Evolutionary conservation across 106 monocot species (phyloP), one percentile per base, ranked within the genome.

Genomic region (Dioscorea zingiberensis): DNA sequence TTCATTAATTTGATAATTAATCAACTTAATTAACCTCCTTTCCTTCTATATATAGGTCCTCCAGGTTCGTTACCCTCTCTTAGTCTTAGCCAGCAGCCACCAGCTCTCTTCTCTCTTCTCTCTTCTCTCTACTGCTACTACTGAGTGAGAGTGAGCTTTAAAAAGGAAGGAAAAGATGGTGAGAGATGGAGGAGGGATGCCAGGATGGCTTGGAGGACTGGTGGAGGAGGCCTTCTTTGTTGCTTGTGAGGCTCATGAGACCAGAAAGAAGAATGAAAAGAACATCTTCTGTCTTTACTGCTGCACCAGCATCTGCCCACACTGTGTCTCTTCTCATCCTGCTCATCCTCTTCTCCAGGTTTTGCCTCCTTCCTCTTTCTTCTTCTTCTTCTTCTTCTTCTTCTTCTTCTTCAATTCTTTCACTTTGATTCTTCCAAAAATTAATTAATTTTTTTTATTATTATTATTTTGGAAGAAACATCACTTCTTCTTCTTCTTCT

Each of bases 281-380:
- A 79, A 79, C 73, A 79, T 79, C 62, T 79, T 73, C 68, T 79
- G 78, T 46, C 64, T 79, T 10, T 68, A 63, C n/a, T 79, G 78
- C 58, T 79, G 78, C 63, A 54, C 73, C 18, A 72, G 78, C 63
- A 79, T 79, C 68, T 79, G 78, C 68, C 78, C 72, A 24, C 78
- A 79, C 78, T 79, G 78, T 44, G 72, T 55, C 32, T 30, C 78
- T 29, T 57, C 62, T 13, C 78, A 79, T 32, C 62, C 61, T 21
- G 55, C 67, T 22, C 78, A 79, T 63, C 72, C 73, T 38, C 68
- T 79, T n/a, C 68, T 79, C 29, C 78, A 73, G 63, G 72, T 78
- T n/a, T 64, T 17, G 25, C 54, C 48, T n/a, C 18, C 2, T 29
- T 24, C 45, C 44, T 63, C 44, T 63, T 17, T 64, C 59, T 26